These are phyloP conservation scores for Ceratobasidium papillatum DNA, from an alignment of 1,284 basidiomycete genomes.

Conservation along the genomic window DNA sequence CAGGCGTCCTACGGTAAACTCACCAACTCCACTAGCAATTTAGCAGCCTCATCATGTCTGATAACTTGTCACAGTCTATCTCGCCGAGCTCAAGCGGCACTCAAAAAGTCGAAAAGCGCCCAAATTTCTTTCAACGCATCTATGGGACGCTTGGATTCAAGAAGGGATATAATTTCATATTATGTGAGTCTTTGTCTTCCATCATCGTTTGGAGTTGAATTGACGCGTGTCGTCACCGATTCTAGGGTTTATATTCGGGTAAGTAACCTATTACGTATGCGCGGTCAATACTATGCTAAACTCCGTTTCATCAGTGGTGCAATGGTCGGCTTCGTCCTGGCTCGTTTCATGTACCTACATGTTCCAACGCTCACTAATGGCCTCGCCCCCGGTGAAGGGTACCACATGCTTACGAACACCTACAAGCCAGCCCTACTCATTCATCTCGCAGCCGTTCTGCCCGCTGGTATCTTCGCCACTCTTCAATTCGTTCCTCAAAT, in stretches of 20 bases:
- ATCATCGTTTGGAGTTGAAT: neutral
- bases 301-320: slow-evolving; percentile 1
- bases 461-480: slow-evolving; percentile 38
- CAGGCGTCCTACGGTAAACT: no score
- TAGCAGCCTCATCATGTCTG: no score
- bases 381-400: slow-evolving; percentile 17
- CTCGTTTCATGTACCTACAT: slow-evolving; percentile 33
- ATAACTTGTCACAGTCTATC: no score
- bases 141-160: slow-evolving; percentile 28
- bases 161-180: slow-evolving; percentile 31
- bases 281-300: neutral
- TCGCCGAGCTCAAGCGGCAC: no score
- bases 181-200: neutral
- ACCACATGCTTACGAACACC: neutral
- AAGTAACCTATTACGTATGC: neutral
- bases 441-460: slow-evolving; percentile 20
- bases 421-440: slow-evolving; percentile 30
- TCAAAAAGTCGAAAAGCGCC: neutral
- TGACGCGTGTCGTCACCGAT: neutral
- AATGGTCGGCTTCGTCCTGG: slow-evolving; percentile 26
- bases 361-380: neutral
- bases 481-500: slow-evolving; percentile 42
- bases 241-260: slow-evolving; percentile 37
- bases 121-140: neutral
- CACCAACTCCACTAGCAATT: no score